Percentiles rank a stretch among this genome's conserved stretches.
phyloP scores from a whole-genome alignment of 495 filamentous ascomycete genomes.

The Letharia lupina region DNA sequence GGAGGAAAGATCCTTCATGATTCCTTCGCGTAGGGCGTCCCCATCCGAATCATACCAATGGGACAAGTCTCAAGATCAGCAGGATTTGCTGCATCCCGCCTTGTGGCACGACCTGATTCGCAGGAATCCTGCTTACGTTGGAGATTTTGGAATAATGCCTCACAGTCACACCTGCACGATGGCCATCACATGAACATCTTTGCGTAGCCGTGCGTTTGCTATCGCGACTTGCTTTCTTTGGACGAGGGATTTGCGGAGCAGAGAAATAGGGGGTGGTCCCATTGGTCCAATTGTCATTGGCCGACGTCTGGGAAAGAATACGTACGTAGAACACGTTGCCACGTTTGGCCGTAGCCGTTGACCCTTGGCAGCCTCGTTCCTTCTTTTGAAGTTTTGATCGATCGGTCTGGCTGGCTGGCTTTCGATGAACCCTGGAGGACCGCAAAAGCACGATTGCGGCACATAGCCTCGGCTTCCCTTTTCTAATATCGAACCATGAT shows the following conservation, averaged over 20 bases:
- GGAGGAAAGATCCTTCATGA: neutral
- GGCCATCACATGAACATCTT: conserved; percentile 16
- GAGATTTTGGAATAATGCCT: neutral
- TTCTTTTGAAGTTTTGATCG: neutral
- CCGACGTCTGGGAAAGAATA: neutral
- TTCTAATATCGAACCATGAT: neutral
- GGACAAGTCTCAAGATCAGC: conserved; percentile 10
- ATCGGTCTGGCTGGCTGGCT: neutral
- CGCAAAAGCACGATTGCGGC: neutral
- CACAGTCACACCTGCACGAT: conserved; percentile 1
- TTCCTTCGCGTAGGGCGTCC: neutral
- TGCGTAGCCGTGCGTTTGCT: conserved; percentile 11
- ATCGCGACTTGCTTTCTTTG: neutral
- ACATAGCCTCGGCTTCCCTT: neutral
- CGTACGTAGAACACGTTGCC: neutral
- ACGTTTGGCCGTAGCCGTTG: neutral
- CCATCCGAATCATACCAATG: no score
- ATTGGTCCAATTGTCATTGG: neutral
- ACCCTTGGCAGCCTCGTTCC: neutral
- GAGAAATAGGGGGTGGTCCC: neutral
- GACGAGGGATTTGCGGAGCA: neutral
- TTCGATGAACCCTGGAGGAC: neutral
- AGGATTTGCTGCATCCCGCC: conserved; percentile 10
- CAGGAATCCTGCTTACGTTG: conserved; percentile 10
- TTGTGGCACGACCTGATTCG: conserved; percentile 23